Evolutionary conservation across 306 rosid species (phyloP), one percentile per base, ranked within the genome.

Genomic region (Neltuma alba): DNA sequence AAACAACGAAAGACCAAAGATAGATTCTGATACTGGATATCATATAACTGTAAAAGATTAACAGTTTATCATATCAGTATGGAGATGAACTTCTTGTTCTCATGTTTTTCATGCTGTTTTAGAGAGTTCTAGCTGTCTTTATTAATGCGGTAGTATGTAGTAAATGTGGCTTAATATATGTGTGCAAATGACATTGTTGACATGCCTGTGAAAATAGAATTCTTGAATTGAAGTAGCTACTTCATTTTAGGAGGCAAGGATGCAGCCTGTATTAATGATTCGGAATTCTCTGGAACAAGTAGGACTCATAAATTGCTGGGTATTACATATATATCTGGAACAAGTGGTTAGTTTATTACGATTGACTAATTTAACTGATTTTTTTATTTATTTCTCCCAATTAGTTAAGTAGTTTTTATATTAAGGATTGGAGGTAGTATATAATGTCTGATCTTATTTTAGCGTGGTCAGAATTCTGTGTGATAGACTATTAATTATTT

Each of bases 91-190:
- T 16, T 42, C 41, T 67, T 64, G 16, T 71, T 42, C 21, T 50
- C 54, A 10, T 16, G 25, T 38, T 66, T 77, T 60, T 70, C 58
- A 63, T 62, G 42, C 72, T 78, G 11, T 65, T 55, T 65, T 21
- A 28, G 65, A n/a, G n/a, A 72, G 83, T 78, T 37, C 14, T 54
- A 44, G 37, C 33, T 50, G 44, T 71, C 42, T 28, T 31, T 62
- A 28, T 60, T 72, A 9, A 28, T 30, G n/a, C n/a, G n/a, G n/a
- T n/a, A n/a, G n/a, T n/a, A n/a, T n/a, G n/a, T n/a, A n/a, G n/a
- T n/a, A n/a, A n/a, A n/a, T n/a, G 21, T 61, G 67, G 67, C 31
- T 60, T 60, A 27, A 28, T 60, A 12, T 14, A 11, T 27, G 8
- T 60, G 65, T 60, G 20, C 27, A 5, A n/a, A n/a, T n/a, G n/a